Evolutionary conservation across 495 filamentous ascomycete genomes (phyloP).

Genomic region (Cercophora samala): DNA sequence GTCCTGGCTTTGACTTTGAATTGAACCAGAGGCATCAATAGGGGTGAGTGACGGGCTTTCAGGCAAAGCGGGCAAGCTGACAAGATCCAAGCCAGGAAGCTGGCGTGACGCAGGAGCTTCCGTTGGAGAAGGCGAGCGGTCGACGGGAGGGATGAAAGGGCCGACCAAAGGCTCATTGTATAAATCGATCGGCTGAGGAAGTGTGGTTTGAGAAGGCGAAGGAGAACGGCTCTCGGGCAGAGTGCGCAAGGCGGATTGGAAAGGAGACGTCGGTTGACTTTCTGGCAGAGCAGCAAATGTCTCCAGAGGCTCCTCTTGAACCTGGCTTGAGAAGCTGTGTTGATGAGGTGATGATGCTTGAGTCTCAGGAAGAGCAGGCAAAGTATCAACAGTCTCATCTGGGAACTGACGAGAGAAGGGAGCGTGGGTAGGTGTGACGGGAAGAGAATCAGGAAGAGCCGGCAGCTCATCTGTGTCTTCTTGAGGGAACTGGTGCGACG

Average conservation of each 20-base stretch:
- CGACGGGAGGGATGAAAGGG: too few species aligned
- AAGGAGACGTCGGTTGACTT: not conserved
- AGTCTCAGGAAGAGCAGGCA: not conserved
- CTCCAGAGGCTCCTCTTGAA: constrained; percentile 1
- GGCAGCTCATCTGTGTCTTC: not conserved
- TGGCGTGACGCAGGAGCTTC: not conserved
- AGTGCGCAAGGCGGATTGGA: not conserved
- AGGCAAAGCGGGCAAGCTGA: not conserved
- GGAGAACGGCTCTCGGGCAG: constrained; percentile 10
- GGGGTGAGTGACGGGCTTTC: not conserved
- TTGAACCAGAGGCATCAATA: not conserved
- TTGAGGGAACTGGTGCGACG: not conserved
- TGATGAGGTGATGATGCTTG: not conserved
- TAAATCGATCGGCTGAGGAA: not conserved
- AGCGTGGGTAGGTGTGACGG: not conserved
- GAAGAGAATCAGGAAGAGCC: not conserved
- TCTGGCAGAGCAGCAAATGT: constrained; percentile 11
- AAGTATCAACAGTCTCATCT: not conserved
- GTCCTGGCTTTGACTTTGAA: not conserved
- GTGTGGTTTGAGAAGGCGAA: not conserved
- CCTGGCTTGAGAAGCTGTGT: not conserved
- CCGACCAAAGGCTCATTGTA: not conserved
- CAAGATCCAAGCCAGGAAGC: not conserved
- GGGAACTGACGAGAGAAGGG: not conserved
- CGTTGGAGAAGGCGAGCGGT: not conserved